phyloP scores from a whole-genome alignment of 2,329 filamentous ascomycete genomes.

The Aschersonia sp. region DNA sequence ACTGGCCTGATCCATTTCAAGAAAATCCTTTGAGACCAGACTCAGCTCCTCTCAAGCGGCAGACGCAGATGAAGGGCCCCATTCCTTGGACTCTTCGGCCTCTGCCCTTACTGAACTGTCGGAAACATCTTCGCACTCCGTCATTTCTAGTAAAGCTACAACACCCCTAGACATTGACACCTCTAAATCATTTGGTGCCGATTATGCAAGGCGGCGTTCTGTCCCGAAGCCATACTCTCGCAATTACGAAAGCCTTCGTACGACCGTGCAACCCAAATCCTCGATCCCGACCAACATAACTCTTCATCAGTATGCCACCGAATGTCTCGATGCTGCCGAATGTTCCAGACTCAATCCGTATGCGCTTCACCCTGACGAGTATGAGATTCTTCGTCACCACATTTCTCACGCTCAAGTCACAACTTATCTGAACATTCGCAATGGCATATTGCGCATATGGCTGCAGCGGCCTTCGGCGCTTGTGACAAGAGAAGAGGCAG shows the following conservation, averaged over 20 bases:
- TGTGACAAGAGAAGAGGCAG: conserved; percentile 71
- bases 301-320: conserved; percentile 67
- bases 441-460: conserved; percentile 86
- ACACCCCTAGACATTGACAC: conserved; percentile 35
- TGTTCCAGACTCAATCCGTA: conserved; percentile 83
- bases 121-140: conserved; percentile 36
- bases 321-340: conserved; percentile 82
- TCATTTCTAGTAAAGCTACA: conserved; percentile 47
- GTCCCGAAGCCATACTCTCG: conserved; percentile 12
- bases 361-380: conserved; percentile 72
- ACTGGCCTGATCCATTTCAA: background rate
- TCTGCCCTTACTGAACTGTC: conserved; percentile 38
- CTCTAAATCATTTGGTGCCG: conserved; percentile 9
- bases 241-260: conserved; percentile 23
- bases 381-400: conserved; percentile 62
- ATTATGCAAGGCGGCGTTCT: conserved; percentile 6
- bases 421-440: conserved; percentile 89
- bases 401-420: conserved; percentile 84
- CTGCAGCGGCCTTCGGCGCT: conserved; percentile 69
- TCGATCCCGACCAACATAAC: conserved; percentile 69
- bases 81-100: conserved; percentile 18
- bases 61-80: no score
- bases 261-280: conserved; percentile 57
- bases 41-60: background rate
- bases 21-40: background rate